phyloP scores from a whole-genome alignment of 768 basidiomycete genomes.

The Glaciozyma martinii region DNA sequence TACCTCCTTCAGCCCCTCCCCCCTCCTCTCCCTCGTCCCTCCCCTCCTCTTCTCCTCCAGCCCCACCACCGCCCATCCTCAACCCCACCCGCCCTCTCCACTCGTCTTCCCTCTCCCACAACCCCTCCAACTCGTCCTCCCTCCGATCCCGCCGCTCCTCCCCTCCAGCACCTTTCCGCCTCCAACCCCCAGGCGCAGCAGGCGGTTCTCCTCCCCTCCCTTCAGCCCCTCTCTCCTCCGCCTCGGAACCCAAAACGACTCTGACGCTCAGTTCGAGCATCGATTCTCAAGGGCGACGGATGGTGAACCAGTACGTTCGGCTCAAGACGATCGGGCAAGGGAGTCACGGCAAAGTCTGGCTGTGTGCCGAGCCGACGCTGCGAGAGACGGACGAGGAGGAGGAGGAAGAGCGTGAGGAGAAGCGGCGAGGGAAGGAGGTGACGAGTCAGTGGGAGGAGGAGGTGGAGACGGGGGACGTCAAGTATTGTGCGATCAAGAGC shows the following conservation, averaged over 20 bases:
- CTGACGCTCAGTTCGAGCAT: conserved; percentile 21
- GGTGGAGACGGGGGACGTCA: conserved; percentile 15
- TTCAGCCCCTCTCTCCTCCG: not conserved
- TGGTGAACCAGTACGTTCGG: conserved; percentile 79
- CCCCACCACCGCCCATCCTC: not conserved
- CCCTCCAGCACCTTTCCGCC: not conserved
- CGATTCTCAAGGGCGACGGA: conserved; percentile 35
- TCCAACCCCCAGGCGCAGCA: too few relatives aligned
- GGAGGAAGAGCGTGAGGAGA: conserved; percentile 4
- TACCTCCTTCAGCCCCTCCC: too few relatives aligned
- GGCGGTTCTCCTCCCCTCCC: not conserved
- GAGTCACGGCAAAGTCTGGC: conserved; percentile 81
- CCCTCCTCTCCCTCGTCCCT: too few relatives aligned
- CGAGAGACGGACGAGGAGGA: conserved; percentile 15
- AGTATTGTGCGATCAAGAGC: conserved; percentile 43
- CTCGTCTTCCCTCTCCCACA: not conserved
- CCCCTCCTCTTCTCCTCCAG: too few relatives aligned
- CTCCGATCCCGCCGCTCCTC: not conserved
- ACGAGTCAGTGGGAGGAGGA: conserved; percentile 28
- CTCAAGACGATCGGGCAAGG: conserved; percentile 70
- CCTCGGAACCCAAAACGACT: conserved; percentile 26
- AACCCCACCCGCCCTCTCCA: not conserved
- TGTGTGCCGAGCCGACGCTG: conserved; percentile 51
- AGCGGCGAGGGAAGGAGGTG: conserved; percentile 1
- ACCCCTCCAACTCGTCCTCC: conserved; percentile 6